Evolutionary conservation across 108 stramenopile genomes (phyloP), one percentile per base, ranked within the genome.

Genomic region (Poteriospumella lacustris): DNA sequence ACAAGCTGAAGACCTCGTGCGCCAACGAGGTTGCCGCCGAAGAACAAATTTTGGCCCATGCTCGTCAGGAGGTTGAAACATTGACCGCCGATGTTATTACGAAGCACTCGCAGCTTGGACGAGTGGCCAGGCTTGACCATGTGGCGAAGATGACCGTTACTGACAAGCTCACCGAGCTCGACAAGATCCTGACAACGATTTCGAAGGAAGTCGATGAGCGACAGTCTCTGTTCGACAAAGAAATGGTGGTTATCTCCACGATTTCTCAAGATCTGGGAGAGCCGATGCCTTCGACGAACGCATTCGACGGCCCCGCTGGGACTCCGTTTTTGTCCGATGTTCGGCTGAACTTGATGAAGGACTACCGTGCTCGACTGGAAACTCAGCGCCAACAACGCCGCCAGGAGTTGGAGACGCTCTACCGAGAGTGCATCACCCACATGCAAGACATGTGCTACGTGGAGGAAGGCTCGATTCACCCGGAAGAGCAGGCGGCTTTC

Each of bases 11-110:
- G 41, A 15, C 12, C n/a, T 3, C 15, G 26, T 73, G 70, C 36
- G 43, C 70, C 9, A 29, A 15, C 9, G 70, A 73, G 36, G 26
- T 73, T 15, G 43, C 70, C 5, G 36, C 70, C 5, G 70, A 73
- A 42, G 31, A 73, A 56, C 70, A 42, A 42, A 73, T 73, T 29
- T 24, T 73, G 19, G 70, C 26, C 5, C 70, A 73, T 73, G 70
- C 70, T 12, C 26, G 36, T 33, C 43, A 73, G 33, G 44, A 73
- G 42, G 70, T 73, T 44, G 44, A 24, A 12, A 9, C 41, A 26
- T 33, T 9, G 5, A 19, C 36, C 5, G 9, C 12, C 9, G 70
- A 73, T 33, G 26, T 29, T 34, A 15, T 5, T 15, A 29, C 5
- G 33, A 15, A 12, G 43, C 5, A 33, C 33, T 5, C 26, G 41